Evolutionary conservation across 768 basidiomycete species (phyloP), one percentile per base, ranked within the genome.

Genomic region (Lentinula raphanica): DNA sequence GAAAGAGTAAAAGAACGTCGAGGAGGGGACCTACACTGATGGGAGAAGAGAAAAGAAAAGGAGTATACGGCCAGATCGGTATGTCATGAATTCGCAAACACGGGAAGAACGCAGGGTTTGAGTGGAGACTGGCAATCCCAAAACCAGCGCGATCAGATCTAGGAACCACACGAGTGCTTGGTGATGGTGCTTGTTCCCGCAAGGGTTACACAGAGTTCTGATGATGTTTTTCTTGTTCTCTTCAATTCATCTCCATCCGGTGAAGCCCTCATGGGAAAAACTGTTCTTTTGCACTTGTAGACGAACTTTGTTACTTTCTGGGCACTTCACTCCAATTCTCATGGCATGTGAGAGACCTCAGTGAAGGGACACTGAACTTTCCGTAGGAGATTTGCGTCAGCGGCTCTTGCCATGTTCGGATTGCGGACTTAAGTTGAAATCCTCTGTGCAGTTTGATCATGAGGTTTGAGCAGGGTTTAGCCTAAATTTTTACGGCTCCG

Each of bases 21-120:
- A 50, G 29, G 29, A 50, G 29, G 36, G 49, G 49, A 53, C 36
- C 28, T 53, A 39, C 51, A 53, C 9, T 39, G 51, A 39, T 39
- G 51, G 51, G 51, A 13, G 51, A 39, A 53, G 31, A 36, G 51
- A n/a, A 39, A 53, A 25, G 11, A 15, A 15, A n/a, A 39, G 23
- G 32, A 51, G 36, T 23, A 53, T 39, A 53, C 32, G 23, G 51
- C 21, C 19, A 53, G 36, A 35, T 50, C 28, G 49, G 49, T 50
- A 50, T 50, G 49, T 50, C 49, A 50, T 50, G 49, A n/a, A 39
- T 23, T n/a, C 35, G 32, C 23, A 53, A 35, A 36, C 51, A 53
- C 51, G 51, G 51, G 51, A 53, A 53, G 35, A 53, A 48, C 25
- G 46, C 46, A 48, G 46, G 46, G 46, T 48, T 19, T 50, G 28